phyloP scores from a whole-genome alignment of 768 basidiomycete genomes.

The Xerocomus spinulosus region DNA sequence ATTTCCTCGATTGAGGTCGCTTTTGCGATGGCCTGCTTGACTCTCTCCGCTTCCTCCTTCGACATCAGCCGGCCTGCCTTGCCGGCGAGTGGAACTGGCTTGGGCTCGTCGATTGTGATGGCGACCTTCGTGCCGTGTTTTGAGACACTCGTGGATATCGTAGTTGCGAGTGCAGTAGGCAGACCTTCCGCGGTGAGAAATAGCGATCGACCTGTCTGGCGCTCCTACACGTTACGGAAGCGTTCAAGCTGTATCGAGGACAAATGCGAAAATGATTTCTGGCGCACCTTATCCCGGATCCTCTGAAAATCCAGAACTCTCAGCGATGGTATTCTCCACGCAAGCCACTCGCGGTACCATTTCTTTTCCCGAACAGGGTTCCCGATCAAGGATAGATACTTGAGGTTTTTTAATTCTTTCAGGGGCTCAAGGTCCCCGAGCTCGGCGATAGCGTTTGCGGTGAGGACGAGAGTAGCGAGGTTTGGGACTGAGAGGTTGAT shows the following conservation, averaged over 20 bases:
- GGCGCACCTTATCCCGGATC: constrained; percentile 88
- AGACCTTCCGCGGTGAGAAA: constrained; percentile 80
- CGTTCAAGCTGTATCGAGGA: constrained; percentile 26
- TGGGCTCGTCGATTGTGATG: constrained; percentile 77
- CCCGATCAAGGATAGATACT: constrained; percentile 72
- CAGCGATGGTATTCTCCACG: constrained; percentile 79
- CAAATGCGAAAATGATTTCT: constrained; percentile 27
- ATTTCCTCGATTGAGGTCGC: constrained; percentile 93
- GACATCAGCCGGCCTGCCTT: constrained; percentile 87
- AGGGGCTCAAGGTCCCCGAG: constrained; percentile 83
- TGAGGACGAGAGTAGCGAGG: constrained; percentile 76
- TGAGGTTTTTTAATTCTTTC: constrained; percentile 67
- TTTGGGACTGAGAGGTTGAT: constrained; percentile 82
- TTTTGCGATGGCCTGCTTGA: constrained; percentile 81
- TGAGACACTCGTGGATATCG: constrained; percentile 69
- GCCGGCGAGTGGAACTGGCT: constrained; percentile 45
- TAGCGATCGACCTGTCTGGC: constrained; percentile 63
- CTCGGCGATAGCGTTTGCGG: constrained; percentile 75
- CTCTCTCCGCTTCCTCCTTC: constrained; percentile 84
- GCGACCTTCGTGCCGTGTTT: constrained; percentile 56
- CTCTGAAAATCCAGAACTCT: constrained; percentile 94
- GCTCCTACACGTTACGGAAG: constrained; percentile 54
- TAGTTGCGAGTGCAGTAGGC: constrained; percentile 75
- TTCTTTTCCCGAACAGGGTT: constrained; percentile 88
- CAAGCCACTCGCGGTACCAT: constrained; percentile 96